A percentile compares a stretch with the other conserved stretches of the same genome.
phyloP scores from a whole-genome alignment of 805 yeast genomes.

The Hanseniaspora vineae region DNA sequence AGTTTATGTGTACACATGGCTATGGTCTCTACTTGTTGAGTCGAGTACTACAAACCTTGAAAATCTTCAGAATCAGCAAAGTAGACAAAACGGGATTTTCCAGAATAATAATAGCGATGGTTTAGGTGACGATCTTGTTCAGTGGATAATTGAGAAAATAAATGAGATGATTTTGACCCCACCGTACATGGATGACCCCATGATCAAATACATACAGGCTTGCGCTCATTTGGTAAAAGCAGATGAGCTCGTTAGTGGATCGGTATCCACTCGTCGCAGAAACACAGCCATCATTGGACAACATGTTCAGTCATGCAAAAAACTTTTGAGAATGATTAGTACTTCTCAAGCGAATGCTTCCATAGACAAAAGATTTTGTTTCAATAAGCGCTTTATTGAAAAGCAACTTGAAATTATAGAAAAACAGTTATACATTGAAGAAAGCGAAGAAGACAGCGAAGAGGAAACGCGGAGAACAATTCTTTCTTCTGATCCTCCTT shows the following conservation, averaged over 20 bases:
- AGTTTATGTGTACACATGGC: slow-evolving; percentile 15
- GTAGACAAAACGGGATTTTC: too few species aligned
- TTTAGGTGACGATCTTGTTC: slow-evolving; percentile 2
- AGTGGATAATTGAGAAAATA: slow-evolving; percentile 14
- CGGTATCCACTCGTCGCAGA: slow-evolving; percentile 10
- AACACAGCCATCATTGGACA: slow-evolving; percentile 11
- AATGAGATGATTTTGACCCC: slow-evolving; percentile 19
- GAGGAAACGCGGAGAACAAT: background rate
- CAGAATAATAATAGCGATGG: background rate
- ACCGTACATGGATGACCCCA: slow-evolving; percentile 23
- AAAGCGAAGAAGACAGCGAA: background rate
- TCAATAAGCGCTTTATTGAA: slow-evolving; percentile 12
- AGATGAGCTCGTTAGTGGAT: slow-evolving; percentile 10
- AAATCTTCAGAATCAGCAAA: too few species aligned
- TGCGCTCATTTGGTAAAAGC: slow-evolving; percentile 18
- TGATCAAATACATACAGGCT: slow-evolving; percentile 20
- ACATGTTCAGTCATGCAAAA: slow-evolving; percentile 12
- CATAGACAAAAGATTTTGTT: slow-evolving; percentile 10
- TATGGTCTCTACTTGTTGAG: slow-evolving; percentile 16
- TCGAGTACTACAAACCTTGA: background rate
- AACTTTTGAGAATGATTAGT: slow-evolving; percentile 9
- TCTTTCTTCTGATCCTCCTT: too few species aligned
- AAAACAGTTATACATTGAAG: slow-evolving; percentile 8
- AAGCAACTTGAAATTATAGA: slow-evolving; percentile 15
- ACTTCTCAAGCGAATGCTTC: background rate